A percentile compares a stretch with the other conserved stretches of the same genome.
These are phyloP conservation scores for Monilinia laxa DNA, from an alignment of 2,329 filamentous ascomycete genomes.

Conservation along the genomic window DNA sequence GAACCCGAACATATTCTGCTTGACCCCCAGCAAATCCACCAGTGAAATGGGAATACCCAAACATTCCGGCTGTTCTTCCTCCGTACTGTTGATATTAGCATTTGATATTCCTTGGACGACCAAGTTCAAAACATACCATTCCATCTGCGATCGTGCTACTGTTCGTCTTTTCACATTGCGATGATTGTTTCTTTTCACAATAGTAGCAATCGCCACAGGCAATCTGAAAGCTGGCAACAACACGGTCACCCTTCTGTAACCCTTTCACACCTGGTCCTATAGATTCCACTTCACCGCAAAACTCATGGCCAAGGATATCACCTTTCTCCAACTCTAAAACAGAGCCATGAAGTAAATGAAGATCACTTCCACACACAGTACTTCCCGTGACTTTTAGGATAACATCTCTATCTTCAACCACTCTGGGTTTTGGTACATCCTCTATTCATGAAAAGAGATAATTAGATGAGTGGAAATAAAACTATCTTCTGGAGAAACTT, in stretches of 20 bases:
- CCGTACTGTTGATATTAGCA: slow-evolving; percentile 55
- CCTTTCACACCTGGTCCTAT: slow-evolving; percentile 53
- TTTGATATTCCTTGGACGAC: background rate
- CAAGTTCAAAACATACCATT: slow-evolving; percentile 47
- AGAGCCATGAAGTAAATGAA: slow-evolving; percentile 42
- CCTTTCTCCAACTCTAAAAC: slow-evolving; percentile 51
- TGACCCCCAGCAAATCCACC: slow-evolving; percentile 87
- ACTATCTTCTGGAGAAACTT: slow-evolving; percentile 27
- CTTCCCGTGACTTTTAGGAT: slow-evolving; percentile 70
- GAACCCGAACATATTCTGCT: slow-evolving; percentile 82
- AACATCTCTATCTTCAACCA: slow-evolving; percentile 73
- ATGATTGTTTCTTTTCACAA: slow-evolving; percentile 75
- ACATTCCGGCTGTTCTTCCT: slow-evolving; percentile 69
- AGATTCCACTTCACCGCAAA: slow-evolving; percentile 50
- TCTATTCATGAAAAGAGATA: slow-evolving; percentile 42
- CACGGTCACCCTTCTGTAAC: slow-evolving; percentile 61
- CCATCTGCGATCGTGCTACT: slow-evolving; percentile 66
- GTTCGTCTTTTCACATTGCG: slow-evolving; percentile 79
- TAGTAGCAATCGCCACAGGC: slow-evolving; percentile 71
- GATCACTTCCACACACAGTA: slow-evolving; percentile 43
- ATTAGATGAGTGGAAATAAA: slow-evolving; percentile 16
- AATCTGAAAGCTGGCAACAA: slow-evolving; percentile 86
- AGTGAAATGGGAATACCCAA: slow-evolving; percentile 75
- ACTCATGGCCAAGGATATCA: slow-evolving; percentile 56
- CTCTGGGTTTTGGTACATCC: slow-evolving; percentile 66